Evolutionary conservation across 257 asterid genomes (phyloP).

Genomic region (Coffea eugenioides): DNA sequence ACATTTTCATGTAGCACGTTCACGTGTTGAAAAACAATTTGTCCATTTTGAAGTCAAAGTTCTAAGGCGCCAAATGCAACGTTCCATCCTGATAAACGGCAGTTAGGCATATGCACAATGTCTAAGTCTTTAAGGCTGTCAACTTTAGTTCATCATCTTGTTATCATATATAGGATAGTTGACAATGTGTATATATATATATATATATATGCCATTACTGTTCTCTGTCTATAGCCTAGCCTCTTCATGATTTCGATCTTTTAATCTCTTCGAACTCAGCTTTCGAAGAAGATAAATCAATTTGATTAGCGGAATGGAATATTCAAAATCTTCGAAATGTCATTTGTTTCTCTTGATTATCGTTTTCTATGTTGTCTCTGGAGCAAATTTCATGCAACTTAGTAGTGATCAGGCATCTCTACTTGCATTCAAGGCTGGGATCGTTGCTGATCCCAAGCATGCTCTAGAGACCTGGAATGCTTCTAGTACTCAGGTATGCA

Average conservation of each 20-base stretch:
- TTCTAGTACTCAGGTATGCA: slow-evolving; percentile 41
- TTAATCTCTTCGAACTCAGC: neutral
- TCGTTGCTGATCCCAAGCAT: slow-evolving; percentile 47
- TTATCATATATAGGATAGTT: neutral
- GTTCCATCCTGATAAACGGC: slow-evolving; percentile 37
- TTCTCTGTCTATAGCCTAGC: slow-evolving; percentile 9
- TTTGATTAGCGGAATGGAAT: slow-evolving; percentile 34
- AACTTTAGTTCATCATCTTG: neutral
- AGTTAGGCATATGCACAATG: slow-evolving; percentile 56
- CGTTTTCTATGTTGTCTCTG: slow-evolving; percentile 30
- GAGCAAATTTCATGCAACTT: slow-evolving; percentile 28
- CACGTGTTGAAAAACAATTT: slow-evolving; percentile 44
- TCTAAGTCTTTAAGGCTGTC: neutral
- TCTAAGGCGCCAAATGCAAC: slow-evolving; percentile 53
- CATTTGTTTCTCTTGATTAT: slow-evolving; percentile 34
- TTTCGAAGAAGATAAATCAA: neutral
- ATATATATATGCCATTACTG: neutral
- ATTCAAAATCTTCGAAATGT: slow-evolving; percentile 36
- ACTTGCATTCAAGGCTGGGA: slow-evolving; percentile 56
- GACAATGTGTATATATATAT: neutral
- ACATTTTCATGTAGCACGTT: slow-evolving; percentile 25
- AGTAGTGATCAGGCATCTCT: slow-evolving; percentile 52
- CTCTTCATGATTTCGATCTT: neutral
- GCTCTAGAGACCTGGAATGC: slow-evolving; percentile 53
- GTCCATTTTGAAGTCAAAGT: slow-evolving; percentile 41